Conservation (phyloP, 768 basidiomycete genomes). For the Panus rudis region DNA sequence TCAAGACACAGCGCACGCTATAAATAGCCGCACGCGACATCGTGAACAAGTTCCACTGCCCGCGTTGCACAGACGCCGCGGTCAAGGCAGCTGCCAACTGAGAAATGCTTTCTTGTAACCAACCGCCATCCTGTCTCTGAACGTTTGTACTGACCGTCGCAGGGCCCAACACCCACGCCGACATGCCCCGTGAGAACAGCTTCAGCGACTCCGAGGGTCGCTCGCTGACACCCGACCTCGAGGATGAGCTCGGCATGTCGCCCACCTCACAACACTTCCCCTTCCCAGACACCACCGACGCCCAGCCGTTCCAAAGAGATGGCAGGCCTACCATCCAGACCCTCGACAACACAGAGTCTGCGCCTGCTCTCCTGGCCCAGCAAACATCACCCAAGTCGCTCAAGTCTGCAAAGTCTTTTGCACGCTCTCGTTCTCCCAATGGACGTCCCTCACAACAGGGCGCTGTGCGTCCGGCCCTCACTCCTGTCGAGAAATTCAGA, state of each 20-base stretch:
- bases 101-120: too few relatives aligned
- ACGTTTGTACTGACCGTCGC: too few relatives aligned
- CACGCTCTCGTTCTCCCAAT: too few relatives aligned
- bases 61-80: too few relatives aligned
- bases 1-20: too few relatives aligned
- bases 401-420: too few relatives aligned
- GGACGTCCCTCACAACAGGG: neutral
- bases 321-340: neutral
- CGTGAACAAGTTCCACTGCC: too few relatives aligned
- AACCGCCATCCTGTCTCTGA: too few relatives aligned
- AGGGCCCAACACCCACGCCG: neutral
- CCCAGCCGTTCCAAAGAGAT: neutral
- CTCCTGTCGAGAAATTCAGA: slow-evolving; percentile 48
- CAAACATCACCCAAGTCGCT: too few relatives aligned
- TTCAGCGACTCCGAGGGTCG: slow-evolving; percentile 60
- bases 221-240: slow-evolving; percentile 59
- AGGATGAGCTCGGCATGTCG: slow-evolving; percentile 29
- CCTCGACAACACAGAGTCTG: neutral
- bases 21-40: too few relatives aligned
- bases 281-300: neutral
- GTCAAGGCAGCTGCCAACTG: too few relatives aligned
- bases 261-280: slow-evolving; percentile 3
- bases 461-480: slow-evolving; percentile 3
- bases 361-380: neutral
- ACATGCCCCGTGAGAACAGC: slow-evolving; percentile 63